Evolutionary conservation across 1,139 yeast species (phyloP), one percentile per base, ranked within the genome.

Genomic region (Diutina catenulata): DNA sequence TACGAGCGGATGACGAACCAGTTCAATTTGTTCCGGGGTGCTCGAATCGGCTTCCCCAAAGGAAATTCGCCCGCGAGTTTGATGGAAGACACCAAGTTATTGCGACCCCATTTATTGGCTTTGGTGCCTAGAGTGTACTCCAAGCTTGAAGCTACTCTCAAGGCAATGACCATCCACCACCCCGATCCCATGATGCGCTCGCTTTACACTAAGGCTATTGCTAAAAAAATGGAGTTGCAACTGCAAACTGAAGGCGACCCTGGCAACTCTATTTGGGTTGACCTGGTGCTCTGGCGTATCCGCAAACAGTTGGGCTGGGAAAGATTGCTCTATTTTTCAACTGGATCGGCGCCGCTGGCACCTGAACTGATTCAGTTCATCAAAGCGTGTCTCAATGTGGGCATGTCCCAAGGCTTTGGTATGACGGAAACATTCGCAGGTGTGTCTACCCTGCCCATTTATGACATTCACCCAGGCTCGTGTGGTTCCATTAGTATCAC

Each of bases 381-480:
- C 41, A 64, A 62, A 46, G 66, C 68, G 2, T 42, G 62, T 2
- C 52, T 66, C 39, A 59, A 60, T 42, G 41, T 58, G 24, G 72
- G 71, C 18, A 42, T 67, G 39, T 39, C 55, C 21, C 70, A 65
- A 48, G 72, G 71, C 37, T 67, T 64, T 45, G 73, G 73, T 4
- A 56, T 64, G 44, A 66, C 71, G 25, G 73, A 67, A 46, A 56
- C 67, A 4, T 64, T 64, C 49, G 71, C 68, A 11, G 71, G 71
- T n/a, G 44, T 63, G 28, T 51, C 58, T 42, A 39, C 51, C 10
- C 56, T 70, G 4, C 46, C 48, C 27, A 47, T 46, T 18, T 59
- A 46, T 41, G 70, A 64, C 40, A 51, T 58, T 8, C 45, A 48
- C 8, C 69, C 70, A 1, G 70, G 70, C 10, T 55, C 63, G 20